These are phyloP conservation scores for Myriosclerotinia duriaeana DNA, from an alignment of 2,329 filamentous ascomycete species.

Conservation along the genomic window DNA sequence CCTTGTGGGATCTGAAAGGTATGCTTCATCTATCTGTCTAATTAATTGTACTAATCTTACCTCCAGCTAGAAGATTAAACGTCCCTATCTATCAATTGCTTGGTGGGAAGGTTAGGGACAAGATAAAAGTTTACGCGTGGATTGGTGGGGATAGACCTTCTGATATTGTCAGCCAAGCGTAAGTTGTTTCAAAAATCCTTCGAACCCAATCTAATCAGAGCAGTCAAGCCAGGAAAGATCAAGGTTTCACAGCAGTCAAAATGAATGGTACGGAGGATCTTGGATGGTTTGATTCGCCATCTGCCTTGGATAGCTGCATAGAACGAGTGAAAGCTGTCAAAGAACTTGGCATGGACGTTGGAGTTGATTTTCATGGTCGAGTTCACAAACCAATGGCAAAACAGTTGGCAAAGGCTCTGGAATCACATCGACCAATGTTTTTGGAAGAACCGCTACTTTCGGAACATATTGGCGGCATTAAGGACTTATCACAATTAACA, in stretches of 20 bases:
- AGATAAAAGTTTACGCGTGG: constrained; percentile 73
- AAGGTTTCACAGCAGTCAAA: constrained; percentile 68
- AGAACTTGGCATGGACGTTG: constrained; percentile 67
- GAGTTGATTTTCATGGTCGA: constrained; percentile 75
- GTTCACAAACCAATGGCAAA: constrained; percentile 80
- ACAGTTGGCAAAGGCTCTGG: constrained; percentile 66
- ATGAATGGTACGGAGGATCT: constrained; percentile 80
- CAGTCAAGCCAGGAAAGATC: constrained; percentile 55
- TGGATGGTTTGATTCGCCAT: constrained; percentile 73
- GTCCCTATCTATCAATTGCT: constrained; percentile 73
- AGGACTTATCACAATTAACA: constrained; percentile 56
- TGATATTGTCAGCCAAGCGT: constrained; percentile 65
- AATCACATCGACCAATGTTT: constrained; percentile 69
- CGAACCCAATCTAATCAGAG: constrained; percentile 21
- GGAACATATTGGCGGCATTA: constrained; percentile 61
- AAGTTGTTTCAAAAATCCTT: constrained; percentile 33
- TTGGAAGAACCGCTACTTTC: constrained; percentile 72
- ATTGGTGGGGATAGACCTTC: constrained; percentile 71
- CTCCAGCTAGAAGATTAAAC: constrained; percentile 53
- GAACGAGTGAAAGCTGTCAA: constrained; percentile 69
- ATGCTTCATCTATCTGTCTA: constrained; percentile 19
- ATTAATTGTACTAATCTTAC: background rate
- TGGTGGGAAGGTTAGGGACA: constrained; percentile 70
- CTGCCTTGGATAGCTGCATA: constrained; percentile 60
- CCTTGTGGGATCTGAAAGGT: constrained; percentile 74